Percentiles rank a stretch among this genome's conserved stretches.
Conservation (phyloP, 495 filamentous ascomycete genomes). For the Jackrogersella minutella region DNA sequence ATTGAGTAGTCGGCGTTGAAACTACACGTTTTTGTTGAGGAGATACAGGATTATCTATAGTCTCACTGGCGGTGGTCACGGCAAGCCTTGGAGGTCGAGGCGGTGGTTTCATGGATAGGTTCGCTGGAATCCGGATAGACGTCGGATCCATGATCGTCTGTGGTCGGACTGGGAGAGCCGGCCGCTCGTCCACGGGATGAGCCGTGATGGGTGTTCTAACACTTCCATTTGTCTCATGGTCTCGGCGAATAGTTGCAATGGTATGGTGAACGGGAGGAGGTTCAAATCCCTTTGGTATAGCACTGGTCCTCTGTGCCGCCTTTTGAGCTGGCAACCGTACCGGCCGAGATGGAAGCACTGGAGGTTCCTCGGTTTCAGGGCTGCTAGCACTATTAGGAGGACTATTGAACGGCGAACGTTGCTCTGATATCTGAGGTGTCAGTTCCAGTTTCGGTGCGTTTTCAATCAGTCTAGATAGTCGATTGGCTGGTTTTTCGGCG, state of each 20-base stretch:
- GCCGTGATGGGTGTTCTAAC: slow-evolving; percentile 42
- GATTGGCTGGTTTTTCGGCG: slow-evolving; percentile 77
- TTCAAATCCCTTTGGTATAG: slow-evolving; percentile 50
- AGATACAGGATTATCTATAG: slow-evolving; percentile 40
- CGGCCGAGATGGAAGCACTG: slow-evolving; percentile 55
- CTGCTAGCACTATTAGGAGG: slow-evolving; percentile 83
- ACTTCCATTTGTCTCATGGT: slow-evolving; percentile 49
- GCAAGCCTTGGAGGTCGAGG: slow-evolving; percentile 57
- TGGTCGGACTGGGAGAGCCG: slow-evolving; percentile 67
- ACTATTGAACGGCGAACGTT: slow-evolving; percentile 86
- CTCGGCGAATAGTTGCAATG: slow-evolving; percentile 49
- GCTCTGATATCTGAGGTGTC: slow-evolving; percentile 45
- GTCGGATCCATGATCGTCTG: slow-evolving; percentile 45
- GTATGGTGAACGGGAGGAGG: slow-evolving; percentile 61
- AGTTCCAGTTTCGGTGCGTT: slow-evolving; percentile 44
- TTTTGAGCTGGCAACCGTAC: slow-evolving; percentile 39
- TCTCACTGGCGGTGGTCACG: slow-evolving; percentile 42
- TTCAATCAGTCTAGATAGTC: slow-evolving; percentile 32
- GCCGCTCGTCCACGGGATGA: slow-evolving; percentile 58
- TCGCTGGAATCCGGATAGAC: slow-evolving; percentile 34
- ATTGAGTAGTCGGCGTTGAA: slow-evolving; percentile 59
- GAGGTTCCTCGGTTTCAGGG: slow-evolving; percentile 56
- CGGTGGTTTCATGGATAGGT: slow-evolving; percentile 48
- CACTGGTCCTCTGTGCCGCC: slow-evolving; percentile 35
- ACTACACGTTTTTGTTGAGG: slow-evolving; percentile 60